Percentiles rank a stretch among this genome's conserved stretches.
phyloP scores from a whole-genome alignment of 768 basidiomycete genomes.

The Leccinum imitatum region DNA sequence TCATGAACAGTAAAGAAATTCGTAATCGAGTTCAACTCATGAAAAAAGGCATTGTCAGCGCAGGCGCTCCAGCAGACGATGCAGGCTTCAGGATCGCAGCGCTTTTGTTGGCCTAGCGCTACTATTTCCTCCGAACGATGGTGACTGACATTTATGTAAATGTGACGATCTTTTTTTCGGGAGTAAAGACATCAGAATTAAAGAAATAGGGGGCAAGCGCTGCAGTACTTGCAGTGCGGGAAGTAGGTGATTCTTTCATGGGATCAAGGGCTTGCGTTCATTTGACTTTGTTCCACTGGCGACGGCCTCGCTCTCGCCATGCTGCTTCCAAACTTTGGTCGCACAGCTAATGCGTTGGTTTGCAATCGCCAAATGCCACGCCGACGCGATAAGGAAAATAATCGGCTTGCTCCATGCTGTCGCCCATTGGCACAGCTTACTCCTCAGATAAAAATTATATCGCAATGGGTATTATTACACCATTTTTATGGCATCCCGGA shows the following conservation, averaged over 20 bases:
- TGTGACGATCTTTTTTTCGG: neutral
- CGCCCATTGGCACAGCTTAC: constrained; percentile 12
- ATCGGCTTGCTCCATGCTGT: constrained; percentile 4
- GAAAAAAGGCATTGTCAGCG: neutral
- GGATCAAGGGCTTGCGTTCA: no score
- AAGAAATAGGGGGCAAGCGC: neutral
- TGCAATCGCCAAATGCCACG: neutral
- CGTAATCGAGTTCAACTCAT: neutral
- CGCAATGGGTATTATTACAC: neutral
- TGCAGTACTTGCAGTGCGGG: neutral
- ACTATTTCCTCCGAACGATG: neutral
- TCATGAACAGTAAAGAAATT: neutral
- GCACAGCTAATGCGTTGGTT: neutral
- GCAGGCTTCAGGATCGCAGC: neutral
- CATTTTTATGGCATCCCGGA: neutral
- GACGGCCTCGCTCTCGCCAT: neutral
- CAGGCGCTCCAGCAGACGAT: neutral
- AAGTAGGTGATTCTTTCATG: neutral
- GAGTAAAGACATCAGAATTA: neutral
- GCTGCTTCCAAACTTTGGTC: constrained; percentile 2
- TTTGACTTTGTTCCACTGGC: neutral
- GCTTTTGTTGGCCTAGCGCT: neutral
- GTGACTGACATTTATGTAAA: neutral
- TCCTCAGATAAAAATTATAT: constrained; percentile 3
- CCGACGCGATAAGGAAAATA: neutral